These are phyloP conservation scores for Rhodamnia rubescens DNA, from an alignment of 345 rosid species.

Conservation along the genomic window DNA sequence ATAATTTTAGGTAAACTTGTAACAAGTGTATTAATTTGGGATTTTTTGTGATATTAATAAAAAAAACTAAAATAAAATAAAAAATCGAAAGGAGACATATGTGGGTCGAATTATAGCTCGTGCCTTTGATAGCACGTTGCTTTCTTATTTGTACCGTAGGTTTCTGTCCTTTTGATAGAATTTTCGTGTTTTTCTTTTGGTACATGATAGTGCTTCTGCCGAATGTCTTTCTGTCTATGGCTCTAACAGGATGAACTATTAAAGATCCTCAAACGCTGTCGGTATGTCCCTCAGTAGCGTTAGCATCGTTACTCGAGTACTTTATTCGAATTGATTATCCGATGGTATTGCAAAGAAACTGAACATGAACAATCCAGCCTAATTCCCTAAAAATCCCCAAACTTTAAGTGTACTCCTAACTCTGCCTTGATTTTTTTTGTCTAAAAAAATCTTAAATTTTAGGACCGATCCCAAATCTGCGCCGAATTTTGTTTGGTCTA, in stretches of 20 bases:
- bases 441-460: neutral
- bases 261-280: neutral
- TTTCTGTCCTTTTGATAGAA: neutral
- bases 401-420: neutral
- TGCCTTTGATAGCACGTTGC: neutral
- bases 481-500: neutral
- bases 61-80: too few relatives aligned
- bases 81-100: neutral
- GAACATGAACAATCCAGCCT: neutral
- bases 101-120: neutral
- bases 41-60: too few relatives aligned
- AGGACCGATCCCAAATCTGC: neutral
- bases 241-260: neutral
- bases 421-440: neutral
- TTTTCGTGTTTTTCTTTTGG: neutral
- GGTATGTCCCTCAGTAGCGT: neutral
- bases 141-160: neutral
- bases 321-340: neutral
- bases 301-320: neutral
- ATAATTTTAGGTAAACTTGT: too few relatives aligned
- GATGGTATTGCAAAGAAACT: neutral
- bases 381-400: too few relatives aligned
- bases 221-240: neutral
- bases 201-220: neutral
- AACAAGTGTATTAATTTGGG: too few relatives aligned